Base-by-base conservation (phyloP, 768 basidiomycete species). In the Boletus sensibilis region DNA sequence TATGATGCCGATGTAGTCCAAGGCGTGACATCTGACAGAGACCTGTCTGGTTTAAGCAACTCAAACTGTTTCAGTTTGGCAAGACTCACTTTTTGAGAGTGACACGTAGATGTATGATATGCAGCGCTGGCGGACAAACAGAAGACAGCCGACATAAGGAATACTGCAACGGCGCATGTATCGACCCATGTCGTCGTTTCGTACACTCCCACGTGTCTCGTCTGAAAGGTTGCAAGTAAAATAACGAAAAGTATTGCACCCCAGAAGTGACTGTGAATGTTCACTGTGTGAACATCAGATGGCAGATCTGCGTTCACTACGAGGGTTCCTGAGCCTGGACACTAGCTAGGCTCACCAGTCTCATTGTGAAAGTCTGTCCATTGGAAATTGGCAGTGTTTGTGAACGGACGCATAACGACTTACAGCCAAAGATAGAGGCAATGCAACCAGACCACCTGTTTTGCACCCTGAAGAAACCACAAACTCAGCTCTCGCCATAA, bases 1-100 rank as follows among this genome's bases (percentile, higher is more conserved):
- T 59, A 87, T 81, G 60, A 96, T 96, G 12, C 94, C 94, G 29
- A 88, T 74, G 70, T 94, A 89, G 72, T 90, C 91, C 43, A 88
- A 73, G 16, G 80, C 78, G 68, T 88, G 82, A 67, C 84, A 92
- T 50, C 74, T 73, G 37, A 77, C 70, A 29, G 82, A 75, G 41
- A 87, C 81, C 88, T 89, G 57, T 50, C 55, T 53, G 33, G n/a
- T 21, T n/a, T 56, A 13, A 59, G 31, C 12, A 34, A 25, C 38
- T 34, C 25, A 48, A 54, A 13, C 27, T 35, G 20, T 18, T 20
- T 34, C 21, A 11, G n/a, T 37, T 38, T 16, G 29, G 45, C 10
- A 27, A 27, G n/a, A 55, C 80, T 62, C 66, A 92, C 88, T 73
- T 78, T 71, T 66, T 81, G 68, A 5, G 91, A 92, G 70, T 93